These are phyloP conservation scores for Monosporascus sp. DNA, from an alignment of 2,329 filamentous ascomycete species.

Conservation along the genomic window DNA sequence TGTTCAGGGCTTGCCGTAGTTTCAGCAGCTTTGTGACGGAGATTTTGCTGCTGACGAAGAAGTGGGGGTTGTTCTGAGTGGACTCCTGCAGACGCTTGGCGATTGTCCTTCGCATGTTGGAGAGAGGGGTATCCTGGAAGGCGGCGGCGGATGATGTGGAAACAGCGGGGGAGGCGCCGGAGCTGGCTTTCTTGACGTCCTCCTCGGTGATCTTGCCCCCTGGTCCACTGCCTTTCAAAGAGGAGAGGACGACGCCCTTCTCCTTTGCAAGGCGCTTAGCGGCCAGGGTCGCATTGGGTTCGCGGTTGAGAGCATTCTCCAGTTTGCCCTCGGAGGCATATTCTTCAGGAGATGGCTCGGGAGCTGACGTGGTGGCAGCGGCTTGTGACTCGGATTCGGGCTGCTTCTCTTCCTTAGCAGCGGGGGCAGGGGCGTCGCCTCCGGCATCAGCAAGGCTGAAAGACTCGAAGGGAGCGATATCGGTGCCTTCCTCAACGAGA, in stretches of 20 bases:
- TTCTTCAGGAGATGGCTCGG: conserved; percentile 56
- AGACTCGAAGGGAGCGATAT: conserved; percentile 80
- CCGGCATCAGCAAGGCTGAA: conserved; percentile 90
- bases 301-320: conserved; percentile 77
- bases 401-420: conserved; percentile 62
- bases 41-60: conserved; percentile 87
- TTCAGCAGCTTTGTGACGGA: conserved; percentile 95
- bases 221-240: conserved; percentile 81
- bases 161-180: conserved; percentile 53
- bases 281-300: conserved; percentile 65
- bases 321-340: conserved; percentile 72
- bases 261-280: conserved; percentile 81
- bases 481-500: conserved; percentile 84
- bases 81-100: conserved; percentile 86
- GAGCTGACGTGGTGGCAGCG: conserved; percentile 46
- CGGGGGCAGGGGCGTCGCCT: conserved; percentile 62
- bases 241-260: conserved; percentile 70
- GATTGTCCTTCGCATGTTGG: conserved; percentile 97
- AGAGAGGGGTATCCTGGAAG: conserved; percentile 80
- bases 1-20: conserved; percentile 90
- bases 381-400: conserved; percentile 56
- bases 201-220: conserved; percentile 85
- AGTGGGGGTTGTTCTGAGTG: conserved; percentile 91
- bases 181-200: conserved; percentile 83
- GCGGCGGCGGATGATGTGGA: conserved; percentile 52